phyloP scores from a whole-genome alignment of 345 rosid species.

The Salix koriyanagi region DNA sequence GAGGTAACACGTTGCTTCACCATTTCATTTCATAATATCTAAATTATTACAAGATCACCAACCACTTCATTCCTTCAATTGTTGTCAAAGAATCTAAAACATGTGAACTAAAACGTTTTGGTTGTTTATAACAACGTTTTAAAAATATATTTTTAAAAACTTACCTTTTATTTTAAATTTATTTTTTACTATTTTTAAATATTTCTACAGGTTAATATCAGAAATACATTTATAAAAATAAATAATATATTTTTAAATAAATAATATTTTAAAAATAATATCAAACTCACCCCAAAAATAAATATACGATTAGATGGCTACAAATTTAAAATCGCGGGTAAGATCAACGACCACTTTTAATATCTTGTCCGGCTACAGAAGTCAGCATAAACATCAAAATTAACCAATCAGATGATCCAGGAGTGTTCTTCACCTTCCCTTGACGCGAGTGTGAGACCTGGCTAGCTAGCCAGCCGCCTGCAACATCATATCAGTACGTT shows the following conservation, averaged over 20 bases:
- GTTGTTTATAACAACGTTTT: not conserved
- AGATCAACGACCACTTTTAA: no score
- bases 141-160: no score
- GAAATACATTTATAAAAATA: not conserved
- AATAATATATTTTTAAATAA: not conserved
- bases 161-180: no score
- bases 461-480: not conserved
- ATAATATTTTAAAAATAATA: not conserved
- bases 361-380: no score
- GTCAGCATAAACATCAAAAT: no score
- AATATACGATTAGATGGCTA: no score
- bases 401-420: not conserved
- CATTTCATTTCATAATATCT: not conserved
- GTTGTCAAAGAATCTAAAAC: not conserved
- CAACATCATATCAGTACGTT: no score
- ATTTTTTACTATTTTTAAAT: accelerated
- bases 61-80: not conserved
- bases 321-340: no score
- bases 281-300: not conserved
- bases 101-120: not conserved
- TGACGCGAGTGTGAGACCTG: not conserved
- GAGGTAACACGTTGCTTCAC: not conserved
- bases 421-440: not conserved
- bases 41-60: not conserved
- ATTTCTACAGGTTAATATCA: accelerated